A percentile compares a stretch with the other conserved stretches of the same genome.
Conservation (phyloP, 129 eudicot species). For the Calendula officinalis region DNA sequence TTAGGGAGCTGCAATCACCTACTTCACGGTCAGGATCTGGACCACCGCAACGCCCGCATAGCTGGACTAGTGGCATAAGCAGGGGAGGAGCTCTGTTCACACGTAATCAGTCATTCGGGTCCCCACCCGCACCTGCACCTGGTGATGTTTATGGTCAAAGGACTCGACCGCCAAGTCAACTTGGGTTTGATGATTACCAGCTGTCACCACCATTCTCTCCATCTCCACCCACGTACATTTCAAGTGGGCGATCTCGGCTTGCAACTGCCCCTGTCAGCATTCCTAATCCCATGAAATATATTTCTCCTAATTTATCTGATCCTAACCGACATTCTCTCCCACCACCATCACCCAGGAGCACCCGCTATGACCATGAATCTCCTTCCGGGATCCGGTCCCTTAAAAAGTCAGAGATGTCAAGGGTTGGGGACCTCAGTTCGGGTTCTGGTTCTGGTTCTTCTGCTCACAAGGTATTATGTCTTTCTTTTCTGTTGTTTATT, state of each 20-base stretch:
- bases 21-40: no score
- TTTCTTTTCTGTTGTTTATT: background rate
- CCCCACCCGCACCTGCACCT: conserved; percentile 51
- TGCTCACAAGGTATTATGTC: conserved; percentile 55
- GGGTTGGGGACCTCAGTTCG: conserved; percentile 64
- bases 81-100: conserved; percentile 35
- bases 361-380: conserved; percentile 73
- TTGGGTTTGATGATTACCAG: conserved; percentile 56
- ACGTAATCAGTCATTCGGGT: conserved; percentile 42
- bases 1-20: conserved; percentile 43
- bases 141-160: conserved; percentile 49
- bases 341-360: conserved; percentile 76
- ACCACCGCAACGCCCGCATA: conserved; percentile 81
- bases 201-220: conserved; percentile 97
- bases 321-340: conserved; percentile 84
- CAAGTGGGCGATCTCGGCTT: conserved; percentile 56
- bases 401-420: conserved; percentile 59
- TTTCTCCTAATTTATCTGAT: conserved; percentile 89
- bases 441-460: conserved; percentile 45
- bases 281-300: conserved; percentile 73
- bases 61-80: conserved; percentile 82
- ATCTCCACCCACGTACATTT: conserved; percentile 69
- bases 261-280: conserved; percentile 92
- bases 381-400: conserved; percentile 70
- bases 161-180: conserved; percentile 37